Evolutionary conservation across 169 alveolate species (phyloP).

Genomic region (Perkinsus olseni): DNA sequence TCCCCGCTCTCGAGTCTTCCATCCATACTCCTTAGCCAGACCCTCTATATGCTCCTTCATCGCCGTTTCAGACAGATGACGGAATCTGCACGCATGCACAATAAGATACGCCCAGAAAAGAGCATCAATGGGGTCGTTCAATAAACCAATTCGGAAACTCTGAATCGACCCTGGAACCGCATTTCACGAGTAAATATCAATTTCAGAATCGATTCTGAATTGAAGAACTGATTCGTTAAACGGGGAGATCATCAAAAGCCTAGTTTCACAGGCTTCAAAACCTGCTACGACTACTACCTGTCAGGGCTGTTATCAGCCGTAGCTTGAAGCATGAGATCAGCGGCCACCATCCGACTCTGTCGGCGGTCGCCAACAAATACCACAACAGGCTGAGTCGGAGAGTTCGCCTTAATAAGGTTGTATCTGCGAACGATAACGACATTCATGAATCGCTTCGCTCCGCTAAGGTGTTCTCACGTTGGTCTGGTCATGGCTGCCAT

Average conservation of each 20-base stretch:
- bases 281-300: no score
- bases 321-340: conserved; percentile 70
- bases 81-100: conserved; percentile 2
- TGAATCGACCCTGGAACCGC: no score
- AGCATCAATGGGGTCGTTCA: no score
- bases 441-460: neutral
- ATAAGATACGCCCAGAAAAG: neutral
- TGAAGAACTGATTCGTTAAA: no score
- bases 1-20: neutral
- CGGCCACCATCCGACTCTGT: conserved; percentile 84
- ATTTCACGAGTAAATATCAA: no score
- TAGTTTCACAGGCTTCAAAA: no score
- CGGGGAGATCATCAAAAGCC: no score
- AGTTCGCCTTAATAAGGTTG: conserved; percentile 46
- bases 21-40: neutral
- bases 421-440: neutral
- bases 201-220: no score
- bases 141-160: no score
- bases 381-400: conserved; percentile 51
- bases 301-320: conserved; percentile 51
- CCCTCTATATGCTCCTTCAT: neutral
- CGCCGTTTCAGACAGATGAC: neutral
- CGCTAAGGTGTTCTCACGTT: conserved; percentile 45
- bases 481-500: conserved; percentile 79
- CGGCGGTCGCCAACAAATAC: conserved; percentile 89